A percentile compares a stretch with the other conserved stretches of the same genome.
phyloP scores from a whole-genome alignment of 257 asterid genomes.

The Nemophila menziesii region DNA sequence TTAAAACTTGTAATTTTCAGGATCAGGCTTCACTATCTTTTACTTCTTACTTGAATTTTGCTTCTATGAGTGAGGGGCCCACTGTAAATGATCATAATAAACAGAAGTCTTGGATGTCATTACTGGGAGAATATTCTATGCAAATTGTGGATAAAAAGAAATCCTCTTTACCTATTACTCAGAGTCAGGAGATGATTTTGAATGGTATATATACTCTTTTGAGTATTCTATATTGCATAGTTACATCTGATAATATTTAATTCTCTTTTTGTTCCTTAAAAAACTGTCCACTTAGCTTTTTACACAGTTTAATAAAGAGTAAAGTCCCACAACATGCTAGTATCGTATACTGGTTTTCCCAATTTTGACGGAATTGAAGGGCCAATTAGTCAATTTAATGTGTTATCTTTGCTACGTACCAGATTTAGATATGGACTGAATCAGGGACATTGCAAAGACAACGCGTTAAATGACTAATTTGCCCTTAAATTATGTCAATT shows the following conservation, averaged over 20 bases:
- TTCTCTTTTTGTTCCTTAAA: neutral
- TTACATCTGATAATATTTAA: neutral
- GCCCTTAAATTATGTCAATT: too few relatives aligned
- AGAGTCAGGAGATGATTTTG: slow-evolving; percentile 31
- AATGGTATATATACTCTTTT: slow-evolving; percentile 27
- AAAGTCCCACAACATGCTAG: too few relatives aligned
- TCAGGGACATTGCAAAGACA: too few relatives aligned
- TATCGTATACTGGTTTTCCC: too few relatives aligned
- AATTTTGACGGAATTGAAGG: too few relatives aligned
- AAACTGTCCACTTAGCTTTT: too few relatives aligned
- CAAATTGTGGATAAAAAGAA: slow-evolving; percentile 30
- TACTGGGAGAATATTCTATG: slow-evolving; percentile 36
- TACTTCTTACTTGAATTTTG: slow-evolving; percentile 27
- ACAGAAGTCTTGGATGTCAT: slow-evolving; percentile 39
- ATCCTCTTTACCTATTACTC: slow-evolving; percentile 26
- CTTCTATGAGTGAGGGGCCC: slow-evolving; percentile 17
- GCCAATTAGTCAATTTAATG: too few relatives aligned
- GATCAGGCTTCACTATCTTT: slow-evolving; percentile 39
- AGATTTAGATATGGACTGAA: too few relatives aligned
- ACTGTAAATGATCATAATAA: slow-evolving; percentile 22
- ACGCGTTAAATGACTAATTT: too few relatives aligned
- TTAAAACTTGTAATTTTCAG: slow-evolving; percentile 34
- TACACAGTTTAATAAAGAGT: too few relatives aligned
- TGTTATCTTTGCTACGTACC: too few relatives aligned
- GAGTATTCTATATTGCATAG: neutral